Conservation (phyloP, 768 basidiomycete species). For the Xanthoconium purpureum region DNA sequence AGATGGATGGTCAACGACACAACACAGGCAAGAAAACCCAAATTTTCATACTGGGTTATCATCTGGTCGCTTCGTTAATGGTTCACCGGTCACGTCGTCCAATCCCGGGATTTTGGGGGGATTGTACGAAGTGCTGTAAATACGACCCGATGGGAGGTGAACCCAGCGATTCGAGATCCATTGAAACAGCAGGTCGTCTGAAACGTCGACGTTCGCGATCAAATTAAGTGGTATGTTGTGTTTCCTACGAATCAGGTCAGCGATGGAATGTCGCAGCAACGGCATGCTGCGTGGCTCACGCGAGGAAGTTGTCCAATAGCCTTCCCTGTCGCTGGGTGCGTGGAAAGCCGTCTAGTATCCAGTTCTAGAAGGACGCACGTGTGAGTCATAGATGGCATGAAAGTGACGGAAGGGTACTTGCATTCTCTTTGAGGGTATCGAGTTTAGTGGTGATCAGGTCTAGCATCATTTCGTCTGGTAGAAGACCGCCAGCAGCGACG, state of each 20-base stretch:
- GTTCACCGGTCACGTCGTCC: conserved; percentile 85
- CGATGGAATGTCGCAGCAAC: neutral
- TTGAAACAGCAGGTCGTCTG: conserved; percentile 75
- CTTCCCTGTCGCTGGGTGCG: conserved; percentile 79
- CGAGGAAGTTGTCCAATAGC: conserved; percentile 69
- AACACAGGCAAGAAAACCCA: neutral
- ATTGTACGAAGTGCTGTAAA: conserved; percentile 86
- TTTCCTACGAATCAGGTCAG: conserved; percentile 39
- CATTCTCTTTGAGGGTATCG: conserved; percentile 60
- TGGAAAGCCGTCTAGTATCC: conserved; percentile 91
- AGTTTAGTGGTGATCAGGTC: conserved; percentile 70
- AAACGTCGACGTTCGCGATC: conserved; percentile 78
- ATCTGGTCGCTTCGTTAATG: conserved; percentile 75
- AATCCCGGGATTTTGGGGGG: conserved; percentile 70
- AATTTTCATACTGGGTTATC: conserved; percentile 69
- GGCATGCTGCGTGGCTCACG: conserved; percentile 37
- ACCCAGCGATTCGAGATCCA: conserved; percentile 87
- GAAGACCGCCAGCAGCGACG: conserved; percentile 70
- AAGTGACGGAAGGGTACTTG: conserved; percentile 25
- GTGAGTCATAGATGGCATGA: neutral
- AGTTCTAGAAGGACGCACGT: conserved; percentile 49
- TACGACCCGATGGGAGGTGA: conserved; percentile 79
- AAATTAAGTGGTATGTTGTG: conserved; percentile 66
- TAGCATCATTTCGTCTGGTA: conserved; percentile 78
- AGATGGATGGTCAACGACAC: conserved; percentile 7